Conservation (phyloP, 2,329 filamentous ascomycete species). For the Elsinoe perseae region DNA sequence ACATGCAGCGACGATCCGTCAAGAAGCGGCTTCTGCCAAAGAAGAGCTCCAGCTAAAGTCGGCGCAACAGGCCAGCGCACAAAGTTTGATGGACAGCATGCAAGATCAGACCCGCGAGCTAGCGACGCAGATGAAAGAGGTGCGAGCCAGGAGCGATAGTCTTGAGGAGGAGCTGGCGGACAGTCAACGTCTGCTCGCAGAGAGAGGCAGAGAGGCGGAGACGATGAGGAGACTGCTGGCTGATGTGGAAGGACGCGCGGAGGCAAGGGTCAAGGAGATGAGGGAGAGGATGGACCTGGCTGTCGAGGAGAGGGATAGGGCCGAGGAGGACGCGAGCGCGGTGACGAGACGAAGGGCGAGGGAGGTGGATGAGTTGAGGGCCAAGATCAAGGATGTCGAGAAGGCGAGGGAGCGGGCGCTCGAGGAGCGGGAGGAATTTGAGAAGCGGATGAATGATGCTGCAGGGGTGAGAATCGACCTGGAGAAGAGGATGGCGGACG, state of each 20-base stretch:
- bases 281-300: conserved; percentile 79
- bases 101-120: conserved; percentile 86
- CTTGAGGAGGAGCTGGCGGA: conserved; percentile 89
- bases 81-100: conserved; percentile 83
- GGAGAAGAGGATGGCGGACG: conserved; percentile 60
- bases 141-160: conserved; percentile 70
- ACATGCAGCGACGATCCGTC: conserved; percentile 58
- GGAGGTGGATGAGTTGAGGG: conserved; percentile 79
- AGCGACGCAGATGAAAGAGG: conserved; percentile 84
- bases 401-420: conserved; percentile 61
- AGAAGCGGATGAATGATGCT: conserved; percentile 65
- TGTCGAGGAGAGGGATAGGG: conserved; percentile 85
- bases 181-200: conserved; percentile 74
- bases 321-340: conserved; percentile 81
- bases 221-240: conserved; percentile 85
- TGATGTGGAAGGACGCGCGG: conserved; percentile 77
- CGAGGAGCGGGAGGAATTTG: conserved; percentile 71
- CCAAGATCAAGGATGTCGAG: conserved; percentile 72
- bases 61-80: conserved; percentile 76
- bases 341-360: conserved; percentile 67
- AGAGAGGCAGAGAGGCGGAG: conserved; percentile 85
- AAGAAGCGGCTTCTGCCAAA: conserved; percentile 58
- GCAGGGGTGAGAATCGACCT: conserved; percentile 66
- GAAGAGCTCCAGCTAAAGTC: conserved; percentile 80
- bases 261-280: conserved; percentile 79